phyloP scores from a whole-genome alignment of 345 rosid species.

The Toxicodendron radicans region DNA sequence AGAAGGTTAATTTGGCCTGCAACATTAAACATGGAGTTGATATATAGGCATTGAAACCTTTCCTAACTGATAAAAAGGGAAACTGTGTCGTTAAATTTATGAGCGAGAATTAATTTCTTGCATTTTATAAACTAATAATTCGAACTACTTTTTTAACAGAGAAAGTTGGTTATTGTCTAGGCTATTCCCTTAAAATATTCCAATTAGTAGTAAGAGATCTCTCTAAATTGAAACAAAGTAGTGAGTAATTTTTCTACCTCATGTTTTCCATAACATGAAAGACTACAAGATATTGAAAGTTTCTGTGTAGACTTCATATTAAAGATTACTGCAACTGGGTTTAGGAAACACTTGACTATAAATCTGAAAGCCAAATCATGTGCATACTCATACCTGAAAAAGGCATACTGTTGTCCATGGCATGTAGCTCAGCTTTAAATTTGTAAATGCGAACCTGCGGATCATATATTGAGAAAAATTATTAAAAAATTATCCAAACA shows the following conservation, averaged over 20 bases:
- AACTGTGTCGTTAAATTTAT: neutral
- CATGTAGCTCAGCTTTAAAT: slow-evolving; percentile 73
- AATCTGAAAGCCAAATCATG: slow-evolving; percentile 1
- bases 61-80: neutral
- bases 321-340: neutral
- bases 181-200: neutral
- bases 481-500: slow-evolving; percentile 1
- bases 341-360: slow-evolving; percentile 5
- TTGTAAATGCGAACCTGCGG: slow-evolving; percentile 73
- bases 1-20: neutral
- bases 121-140: neutral
- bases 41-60: neutral
- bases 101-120: neutral
- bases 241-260: neutral
- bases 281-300: neutral
- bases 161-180: neutral
- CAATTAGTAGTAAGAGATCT: neutral
- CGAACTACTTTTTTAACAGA: neutral
- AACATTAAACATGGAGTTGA: neutral
- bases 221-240: neutral
- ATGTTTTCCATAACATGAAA: neutral
- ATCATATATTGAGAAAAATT: neutral
- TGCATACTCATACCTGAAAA: slow-evolving; percentile 51
- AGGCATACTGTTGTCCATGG: slow-evolving; percentile 56
- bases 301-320: neutral